Evolutionary conservation across 2,329 filamentous ascomycete species (phyloP).

Genomic region (Fusarium concolor): DNA sequence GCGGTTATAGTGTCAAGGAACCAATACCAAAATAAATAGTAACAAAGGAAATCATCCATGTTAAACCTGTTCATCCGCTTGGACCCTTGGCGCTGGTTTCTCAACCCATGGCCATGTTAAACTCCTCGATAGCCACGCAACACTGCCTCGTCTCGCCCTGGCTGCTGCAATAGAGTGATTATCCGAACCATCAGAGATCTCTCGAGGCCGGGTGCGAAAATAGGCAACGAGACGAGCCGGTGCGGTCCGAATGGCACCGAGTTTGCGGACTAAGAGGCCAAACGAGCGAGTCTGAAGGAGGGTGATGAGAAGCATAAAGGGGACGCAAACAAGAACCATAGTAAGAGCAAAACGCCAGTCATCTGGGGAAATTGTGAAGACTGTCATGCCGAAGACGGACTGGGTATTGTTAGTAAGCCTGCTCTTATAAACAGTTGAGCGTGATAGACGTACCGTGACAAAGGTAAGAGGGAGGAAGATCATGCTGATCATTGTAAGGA

Average conservation of each 20-base stretch:
- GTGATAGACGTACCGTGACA: conserved; percentile 59
- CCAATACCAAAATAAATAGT: neutral
- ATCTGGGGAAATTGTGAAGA: conserved; percentile 55
- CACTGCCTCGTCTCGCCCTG: conserved; percentile 12
- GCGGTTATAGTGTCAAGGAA: neutral
- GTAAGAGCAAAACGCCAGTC: conserved; percentile 64
- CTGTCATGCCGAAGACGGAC: conserved; percentile 67
- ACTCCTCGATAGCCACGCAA: conserved; percentile 7
- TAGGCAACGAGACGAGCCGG: conserved; percentile 9
- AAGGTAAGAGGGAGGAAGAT: conserved; percentile 72
- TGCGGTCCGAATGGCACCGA: conserved; percentile 18
- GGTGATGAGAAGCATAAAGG: conserved; percentile 61
- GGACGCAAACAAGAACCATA: conserved; percentile 73
- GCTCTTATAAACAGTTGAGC: neutral
- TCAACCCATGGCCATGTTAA: conserved; percentile 23
- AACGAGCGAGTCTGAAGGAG: conserved; percentile 58
- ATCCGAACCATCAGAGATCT: conserved; percentile 36
- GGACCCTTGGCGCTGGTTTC: neutral
- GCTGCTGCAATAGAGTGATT: conserved; percentile 31
- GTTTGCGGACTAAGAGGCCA: conserved; percentile 44
- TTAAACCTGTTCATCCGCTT: conserved; percentile 22
- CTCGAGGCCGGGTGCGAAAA: conserved; percentile 20
- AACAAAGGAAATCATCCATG: conserved; percentile 10
- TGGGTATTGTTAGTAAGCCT: conserved; percentile 23
- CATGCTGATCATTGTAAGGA: conserved; percentile 69